Base-by-base conservation (phyloP, 345 rosid genomes). In the Lumnitzera racemosa region DNA sequence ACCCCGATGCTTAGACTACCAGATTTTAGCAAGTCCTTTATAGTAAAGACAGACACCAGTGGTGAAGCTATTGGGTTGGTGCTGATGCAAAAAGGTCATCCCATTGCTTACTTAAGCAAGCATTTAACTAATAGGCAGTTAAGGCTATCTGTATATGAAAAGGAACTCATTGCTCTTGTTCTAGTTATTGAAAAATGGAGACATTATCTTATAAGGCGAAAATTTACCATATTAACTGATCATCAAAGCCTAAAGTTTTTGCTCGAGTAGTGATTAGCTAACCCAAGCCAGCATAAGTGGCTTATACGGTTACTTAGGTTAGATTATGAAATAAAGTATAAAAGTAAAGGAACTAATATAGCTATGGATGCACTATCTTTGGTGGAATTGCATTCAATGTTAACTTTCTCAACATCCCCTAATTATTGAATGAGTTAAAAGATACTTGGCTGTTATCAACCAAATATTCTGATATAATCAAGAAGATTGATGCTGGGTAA, bases 141-240 rank as follows among this genome's bases (percentile, higher is more conserved):
- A 20, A 11, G 8, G 0, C 4, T 61, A 13, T 61, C 55, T 24
- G 49, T 46, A 5, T 55, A 64, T 15, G 60, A 64, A 13, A 55
- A 46, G 36, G 67, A 64, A n/a, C 14, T 64, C 46, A 13, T 54
- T 4, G 50, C 67, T 4, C 41, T 64, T 12, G 10, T 64, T 12
- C 15, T 49, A 14, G 64, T 55, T 14, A 55, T 61, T 12, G 27
- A 49, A 11, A 49, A 61, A n/a, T 64, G 67, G 67, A 11, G 13
- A 1, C 20, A 20, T 20, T 20, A 20, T 20, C 20, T 20, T 20
- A 20, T 20, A 1, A 1, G 20, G 20, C 20, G 36, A 11, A 52
- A 54, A 23, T 64, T 64, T 13, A 13, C 46, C 12, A 64, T 64
- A 1, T 16, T 12, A 10, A 64, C 61, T 10, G 67, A 64, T 55